Base-by-base conservation (phyloP, 2,329 filamentous ascomycete genomes). In the Colletotrichum gigasporum region DNA sequence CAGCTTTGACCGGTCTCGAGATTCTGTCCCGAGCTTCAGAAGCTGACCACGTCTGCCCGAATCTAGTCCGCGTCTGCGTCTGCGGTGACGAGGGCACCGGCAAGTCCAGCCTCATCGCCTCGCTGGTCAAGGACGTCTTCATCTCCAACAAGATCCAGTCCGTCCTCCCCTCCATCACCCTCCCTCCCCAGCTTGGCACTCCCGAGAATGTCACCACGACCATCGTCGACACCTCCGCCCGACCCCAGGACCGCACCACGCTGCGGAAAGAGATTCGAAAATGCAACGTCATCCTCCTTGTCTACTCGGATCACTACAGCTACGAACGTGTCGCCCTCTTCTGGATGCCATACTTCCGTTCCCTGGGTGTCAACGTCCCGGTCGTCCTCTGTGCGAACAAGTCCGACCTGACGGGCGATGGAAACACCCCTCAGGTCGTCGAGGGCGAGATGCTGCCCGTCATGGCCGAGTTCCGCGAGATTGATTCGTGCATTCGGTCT, bases 301-400 rank as follows among this genome's bases (percentile, higher is more conserved):
- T 99, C 57, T 99, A 99, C 78, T 94, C 94, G 69, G 96, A 99
- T 76, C 95, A 98, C 79, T 99, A 99, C 82, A 98, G 94, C 84
- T 99, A 98, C 81, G 96, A 99, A 76, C 86, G 96, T 35, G 94
- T 99, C 3, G 96, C 95, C 3, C 84, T 99, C 45, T 99, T 98
- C 78, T 99, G 96, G 96, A 91, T 99, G 87, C 96, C 96, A 10
- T 96, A 97, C 78, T 98, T 99, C 74, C 91, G 96, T 66, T 97
- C 94, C 4, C 87, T 99, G 37, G 96, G 96, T n/a, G 96, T 99
- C 74, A 99, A 99, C 75, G 94, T 99, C 20, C 96, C 96, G 0
- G 96, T 99, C 10, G 94, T 99, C 44, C 82, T 99, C 60, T 98
- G 96, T 73, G 94, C 96, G 73, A 98, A 98, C 83, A 99, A 99